Percentiles rank a stretch among this genome's conserved stretches.
phyloP scores from a whole-genome alignment of 2,329 filamentous ascomycete genomes.

The Endocalyx cinctus region DNA sequence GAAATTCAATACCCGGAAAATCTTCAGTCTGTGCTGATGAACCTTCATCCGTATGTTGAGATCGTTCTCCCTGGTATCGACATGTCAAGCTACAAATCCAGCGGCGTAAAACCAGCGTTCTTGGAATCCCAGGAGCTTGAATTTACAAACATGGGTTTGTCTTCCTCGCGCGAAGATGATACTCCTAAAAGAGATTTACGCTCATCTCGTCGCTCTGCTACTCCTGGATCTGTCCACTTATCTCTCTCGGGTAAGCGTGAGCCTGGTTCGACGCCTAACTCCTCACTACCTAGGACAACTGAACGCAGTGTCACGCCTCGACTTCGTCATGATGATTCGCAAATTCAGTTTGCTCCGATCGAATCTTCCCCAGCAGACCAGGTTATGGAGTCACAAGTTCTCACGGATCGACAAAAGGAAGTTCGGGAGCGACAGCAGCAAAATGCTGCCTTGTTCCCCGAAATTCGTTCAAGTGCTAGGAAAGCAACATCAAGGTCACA shows the following conservation, averaged over 20 bases:
- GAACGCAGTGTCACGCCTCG: constrained; percentile 44
- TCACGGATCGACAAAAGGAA: constrained; percentile 78
- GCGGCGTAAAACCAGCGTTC: constrained; percentile 36
- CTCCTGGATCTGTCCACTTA: constrained; percentile 29
- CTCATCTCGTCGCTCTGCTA: constrained; percentile 23
- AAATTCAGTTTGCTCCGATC: constrained; percentile 71
- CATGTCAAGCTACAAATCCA: constrained; percentile 31
- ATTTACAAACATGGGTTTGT: constrained; percentile 21
- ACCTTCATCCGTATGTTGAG: constrained; percentile 51
- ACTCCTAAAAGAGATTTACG: constrained; percentile 13
- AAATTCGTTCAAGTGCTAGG: constrained; percentile 52
- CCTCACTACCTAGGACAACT: constrained; percentile 22
- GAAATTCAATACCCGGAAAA: constrained; percentile 59
- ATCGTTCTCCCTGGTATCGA: constrained; percentile 42
- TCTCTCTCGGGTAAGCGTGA: constrained; percentile 23
- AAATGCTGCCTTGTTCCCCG: constrained; percentile 62
- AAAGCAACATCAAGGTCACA: constrained; percentile 14
- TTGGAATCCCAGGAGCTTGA: constrained; percentile 46
- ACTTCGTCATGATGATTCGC: constrained; percentile 74
- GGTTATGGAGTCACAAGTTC: constrained; percentile 60
- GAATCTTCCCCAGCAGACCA: constrained; percentile 50
- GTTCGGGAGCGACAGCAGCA: constrained; percentile 69
- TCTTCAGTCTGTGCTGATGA: constrained; percentile 58
- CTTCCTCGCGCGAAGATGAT: constrained; percentile 10
- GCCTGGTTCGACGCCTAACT: constrained; percentile 18